Conservation (phyloP, 73 alveolate species). For the Paramecium pentaurelia region DNA sequence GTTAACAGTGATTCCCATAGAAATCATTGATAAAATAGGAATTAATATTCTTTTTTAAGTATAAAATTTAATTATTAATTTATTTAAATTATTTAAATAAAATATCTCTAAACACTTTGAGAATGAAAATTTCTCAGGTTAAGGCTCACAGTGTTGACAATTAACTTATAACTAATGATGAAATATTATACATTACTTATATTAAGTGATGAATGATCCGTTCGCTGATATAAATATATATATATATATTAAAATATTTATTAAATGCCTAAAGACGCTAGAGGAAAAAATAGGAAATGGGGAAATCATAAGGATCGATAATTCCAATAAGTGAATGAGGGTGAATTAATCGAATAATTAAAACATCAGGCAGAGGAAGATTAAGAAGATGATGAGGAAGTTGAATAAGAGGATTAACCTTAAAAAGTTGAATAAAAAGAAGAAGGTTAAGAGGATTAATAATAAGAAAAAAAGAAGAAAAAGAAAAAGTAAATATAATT, state of each 20-base stretch:
- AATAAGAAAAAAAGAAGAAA: constrained; percentile 27
- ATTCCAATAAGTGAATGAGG: constrained; percentile 33
- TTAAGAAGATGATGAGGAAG: neutral
- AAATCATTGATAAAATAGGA: neutral
- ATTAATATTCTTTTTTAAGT: neutral
- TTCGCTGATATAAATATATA: constrained; percentile 9
- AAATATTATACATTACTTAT: neutral
- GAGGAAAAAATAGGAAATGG: constrained; percentile 48
- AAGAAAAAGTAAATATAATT: neutral
- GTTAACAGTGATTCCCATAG: neutral
- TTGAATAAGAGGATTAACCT: neutral
- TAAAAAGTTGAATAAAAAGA: neutral
- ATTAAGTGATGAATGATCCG: constrained; percentile 46
- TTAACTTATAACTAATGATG: neutral
- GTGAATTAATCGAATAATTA: neutral
- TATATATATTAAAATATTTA: neutral
- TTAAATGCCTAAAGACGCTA: constrained; percentile 50
- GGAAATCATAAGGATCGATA: constrained; percentile 46
- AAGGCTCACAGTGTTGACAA: neutral
- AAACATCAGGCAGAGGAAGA: neutral
- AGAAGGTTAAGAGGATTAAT: neutral
- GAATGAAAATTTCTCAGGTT: neutral
- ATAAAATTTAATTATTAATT: neutral
- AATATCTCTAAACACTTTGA: neutral
- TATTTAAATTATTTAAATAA: neutral